Percentiles rank a stretch among this genome's conserved stretches.
These are phyloP conservation scores for Penicillium coffeae DNA, from an alignment of 495 filamentous ascomycete species.

Conservation along the genomic window DNA sequence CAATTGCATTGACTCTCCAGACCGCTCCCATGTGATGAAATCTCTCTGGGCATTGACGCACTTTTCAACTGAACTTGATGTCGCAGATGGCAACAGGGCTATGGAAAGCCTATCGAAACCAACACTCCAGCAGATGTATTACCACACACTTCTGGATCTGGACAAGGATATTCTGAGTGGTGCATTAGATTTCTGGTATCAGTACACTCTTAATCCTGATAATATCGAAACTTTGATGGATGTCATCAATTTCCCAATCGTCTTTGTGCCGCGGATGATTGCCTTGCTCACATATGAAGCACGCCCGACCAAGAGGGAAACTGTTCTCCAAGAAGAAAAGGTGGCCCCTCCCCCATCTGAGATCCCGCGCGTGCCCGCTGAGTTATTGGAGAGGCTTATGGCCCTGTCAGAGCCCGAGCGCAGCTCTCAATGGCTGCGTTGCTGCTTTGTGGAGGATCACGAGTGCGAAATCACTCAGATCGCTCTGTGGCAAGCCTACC, in stretches of 20 bases:
- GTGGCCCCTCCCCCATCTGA: constrained; percentile 49
- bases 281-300: constrained; percentile 69
- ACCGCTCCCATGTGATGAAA: constrained; percentile 82
- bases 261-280: constrained; percentile 69
- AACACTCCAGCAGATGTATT: constrained; percentile 64
- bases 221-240: constrained; percentile 73
- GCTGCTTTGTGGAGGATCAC: constrained; percentile 74
- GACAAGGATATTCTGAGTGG: constrained; percentile 87
- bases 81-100: constrained; percentile 59
- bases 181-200: constrained; percentile 90
- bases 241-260: constrained; percentile 57
- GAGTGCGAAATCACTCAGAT: constrained; percentile 92
- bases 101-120: constrained; percentile 65
- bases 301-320: constrained; percentile 36
- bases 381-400: constrained; percentile 73
- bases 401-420: constrained; percentile 79
- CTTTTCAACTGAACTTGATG: constrained; percentile 78
- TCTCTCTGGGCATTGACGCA: constrained; percentile 81
- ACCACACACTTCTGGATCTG: constrained; percentile 74
- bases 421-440: constrained; percentile 72
- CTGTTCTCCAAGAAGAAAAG: constrained; percentile 43
- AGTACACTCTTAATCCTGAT: constrained; percentile 81
- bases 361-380: constrained; percentile 70
- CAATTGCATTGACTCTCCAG: constrained; percentile 62
- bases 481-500: constrained; percentile 93